phyloP scores from a whole-genome alignment of 495 filamentous ascomycete species.

The Xylaria bambusicola region DNA sequence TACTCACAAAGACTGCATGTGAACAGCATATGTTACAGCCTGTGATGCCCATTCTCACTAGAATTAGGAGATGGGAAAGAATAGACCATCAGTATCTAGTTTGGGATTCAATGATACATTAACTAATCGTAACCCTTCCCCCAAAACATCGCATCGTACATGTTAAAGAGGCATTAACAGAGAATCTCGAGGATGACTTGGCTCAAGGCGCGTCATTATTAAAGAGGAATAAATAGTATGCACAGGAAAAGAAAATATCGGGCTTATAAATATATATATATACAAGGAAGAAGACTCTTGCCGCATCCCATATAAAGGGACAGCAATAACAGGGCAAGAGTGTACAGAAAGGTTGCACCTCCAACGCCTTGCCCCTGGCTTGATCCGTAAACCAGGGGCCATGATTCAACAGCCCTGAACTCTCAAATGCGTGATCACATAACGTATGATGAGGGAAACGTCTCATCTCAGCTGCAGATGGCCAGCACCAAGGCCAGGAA shows the following conservation, averaged over 20 bases:
- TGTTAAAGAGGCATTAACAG: too few species aligned
- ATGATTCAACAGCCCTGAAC: constrained; percentile 17
- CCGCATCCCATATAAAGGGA: background rate
- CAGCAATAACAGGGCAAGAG: background rate
- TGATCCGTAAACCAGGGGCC: constrained; percentile 8
- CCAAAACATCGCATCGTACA: too few species aligned
- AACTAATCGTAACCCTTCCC: too few species aligned
- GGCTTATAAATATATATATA: constrained; percentile 14
- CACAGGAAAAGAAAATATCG: constrained; percentile 1
- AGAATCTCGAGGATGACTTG: too few species aligned
- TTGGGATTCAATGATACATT: too few species aligned
- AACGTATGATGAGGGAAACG: background rate
- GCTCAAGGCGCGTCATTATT: too few species aligned
- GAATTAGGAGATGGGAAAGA: too few species aligned
- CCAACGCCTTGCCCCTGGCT: constrained; percentile 12
- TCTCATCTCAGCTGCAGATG: constrained; percentile 30
- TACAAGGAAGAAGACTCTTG: constrained; percentile 8
- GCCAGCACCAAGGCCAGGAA: constrained; percentile 56
- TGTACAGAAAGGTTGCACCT: constrained; percentile 1
- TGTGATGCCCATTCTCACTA: too few species aligned
- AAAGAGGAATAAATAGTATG: background rate
- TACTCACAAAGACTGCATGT: too few species aligned
- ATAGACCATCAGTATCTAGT: too few species aligned
- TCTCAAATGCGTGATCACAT: constrained; percentile 14
- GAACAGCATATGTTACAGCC: too few species aligned